Percentiles rank a stretch among this genome's conserved stretches.
Evolutionary conservation across 2,329 filamentous ascomycete species (phyloP).

Genomic region (Fusarium torreyae): DNA sequence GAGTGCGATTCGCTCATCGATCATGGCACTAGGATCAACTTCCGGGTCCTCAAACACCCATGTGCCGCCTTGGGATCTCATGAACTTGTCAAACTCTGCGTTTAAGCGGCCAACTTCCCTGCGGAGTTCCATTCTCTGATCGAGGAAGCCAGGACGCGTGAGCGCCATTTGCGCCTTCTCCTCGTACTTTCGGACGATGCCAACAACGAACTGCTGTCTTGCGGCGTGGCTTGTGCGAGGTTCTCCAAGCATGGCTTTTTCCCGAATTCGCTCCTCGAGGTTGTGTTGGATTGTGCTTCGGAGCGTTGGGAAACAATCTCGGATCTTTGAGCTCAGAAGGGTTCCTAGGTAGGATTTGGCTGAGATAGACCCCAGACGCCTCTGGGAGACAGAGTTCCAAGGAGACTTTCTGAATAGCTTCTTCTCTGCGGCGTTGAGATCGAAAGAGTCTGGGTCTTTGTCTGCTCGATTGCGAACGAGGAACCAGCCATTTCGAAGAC

Average conservation of each 20-base stretch:
- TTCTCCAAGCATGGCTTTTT: conserved; percentile 45
- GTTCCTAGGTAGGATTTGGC: conserved; percentile 51
- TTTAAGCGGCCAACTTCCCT: conserved; percentile 40
- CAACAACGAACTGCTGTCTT: conserved; percentile 48
- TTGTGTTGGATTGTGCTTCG: conserved; percentile 42
- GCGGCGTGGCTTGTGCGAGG: conserved; percentile 44
- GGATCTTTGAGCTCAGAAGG: conserved; percentile 55
- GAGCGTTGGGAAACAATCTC: conserved; percentile 53
- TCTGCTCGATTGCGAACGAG: conserved; percentile 55
- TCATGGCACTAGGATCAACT: conserved; percentile 27
- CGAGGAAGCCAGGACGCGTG: conserved; percentile 45
- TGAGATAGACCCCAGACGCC: conserved; percentile 50
- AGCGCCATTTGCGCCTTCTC: conserved; percentile 41
- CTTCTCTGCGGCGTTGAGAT: conserved; percentile 49
- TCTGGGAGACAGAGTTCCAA: conserved; percentile 48
- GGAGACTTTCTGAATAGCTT: conserved; percentile 48
- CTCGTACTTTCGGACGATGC: conserved; percentile 47
- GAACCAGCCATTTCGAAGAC: conserved; percentile 52
- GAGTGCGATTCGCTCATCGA: neutral
- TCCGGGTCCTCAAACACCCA: conserved; percentile 49
- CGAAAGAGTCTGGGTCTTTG: conserved; percentile 41
- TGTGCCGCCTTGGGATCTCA: conserved; percentile 48
- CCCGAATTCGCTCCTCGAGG: conserved; percentile 31
- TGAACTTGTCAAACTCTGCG: conserved; percentile 47
- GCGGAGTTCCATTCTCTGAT: conserved; percentile 46